Conservation (phyloP, 2,329 filamentous ascomycete genomes). For the Coniochaeta sp. region DNA sequence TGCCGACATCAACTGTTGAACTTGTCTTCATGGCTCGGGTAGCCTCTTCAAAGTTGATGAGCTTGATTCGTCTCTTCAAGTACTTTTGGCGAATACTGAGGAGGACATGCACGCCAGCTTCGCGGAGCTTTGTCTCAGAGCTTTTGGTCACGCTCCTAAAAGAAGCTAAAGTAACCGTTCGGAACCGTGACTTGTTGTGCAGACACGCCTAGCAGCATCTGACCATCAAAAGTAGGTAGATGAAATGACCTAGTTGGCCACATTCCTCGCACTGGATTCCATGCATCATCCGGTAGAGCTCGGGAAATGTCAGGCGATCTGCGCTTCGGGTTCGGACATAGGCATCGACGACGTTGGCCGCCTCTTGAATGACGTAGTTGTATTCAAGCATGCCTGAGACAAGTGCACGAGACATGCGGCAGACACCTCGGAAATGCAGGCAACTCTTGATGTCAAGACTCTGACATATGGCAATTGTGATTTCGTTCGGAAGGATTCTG, state of each 20-base stretch:
- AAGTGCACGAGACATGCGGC: background rate
- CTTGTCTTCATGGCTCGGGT: background rate
- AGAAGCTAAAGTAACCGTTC: background rate
- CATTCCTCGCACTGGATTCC: background rate
- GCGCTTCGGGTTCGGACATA: background rate
- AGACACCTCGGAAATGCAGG: background rate
- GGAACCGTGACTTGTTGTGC: background rate
- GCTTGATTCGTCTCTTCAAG: background rate
- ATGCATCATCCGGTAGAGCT: background rate
- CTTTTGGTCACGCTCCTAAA: background rate
- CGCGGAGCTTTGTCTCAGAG: background rate
- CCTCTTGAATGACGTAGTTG: background rate
- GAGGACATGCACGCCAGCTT: background rate
- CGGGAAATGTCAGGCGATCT: background rate
- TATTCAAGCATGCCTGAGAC: background rate
- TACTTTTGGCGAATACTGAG: background rate
- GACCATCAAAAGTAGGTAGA: background rate
- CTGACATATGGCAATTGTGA: background rate
- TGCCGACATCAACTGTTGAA: background rate
- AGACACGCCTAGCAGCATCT: background rate
- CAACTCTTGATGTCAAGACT: background rate
- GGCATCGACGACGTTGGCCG: background rate
- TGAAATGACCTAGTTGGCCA: background rate
- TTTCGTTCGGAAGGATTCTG: background rate
- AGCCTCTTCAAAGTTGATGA: background rate